Conservation (phyloP, 2,329 filamentous ascomycete species). For the Colletotrichum incanum region DNA sequence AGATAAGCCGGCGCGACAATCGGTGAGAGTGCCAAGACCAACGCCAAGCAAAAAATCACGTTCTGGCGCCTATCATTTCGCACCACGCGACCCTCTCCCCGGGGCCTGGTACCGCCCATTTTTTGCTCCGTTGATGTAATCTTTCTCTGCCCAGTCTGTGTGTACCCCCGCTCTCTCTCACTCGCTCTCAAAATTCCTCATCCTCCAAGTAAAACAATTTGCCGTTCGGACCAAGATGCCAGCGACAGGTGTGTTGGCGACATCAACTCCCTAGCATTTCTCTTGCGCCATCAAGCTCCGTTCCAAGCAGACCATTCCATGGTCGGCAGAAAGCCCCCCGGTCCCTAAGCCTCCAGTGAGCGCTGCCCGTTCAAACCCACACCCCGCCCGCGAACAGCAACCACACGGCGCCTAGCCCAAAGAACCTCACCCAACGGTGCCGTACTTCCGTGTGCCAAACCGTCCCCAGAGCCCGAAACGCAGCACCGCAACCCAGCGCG, state of each 20-base stretch:
- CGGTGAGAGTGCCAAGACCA: slow-evolving; percentile 36
- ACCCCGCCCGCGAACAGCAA: slow-evolving; percentile 22
- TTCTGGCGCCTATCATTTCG: slow-evolving; percentile 35
- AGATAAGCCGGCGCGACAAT: slow-evolving; percentile 1
- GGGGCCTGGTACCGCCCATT: slow-evolving; percentile 1
- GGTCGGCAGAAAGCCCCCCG: slow-evolving; percentile 2
- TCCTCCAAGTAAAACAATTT: neutral
- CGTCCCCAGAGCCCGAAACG: neutral
- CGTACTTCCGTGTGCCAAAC: slow-evolving; percentile 20
- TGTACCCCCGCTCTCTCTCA: neutral
- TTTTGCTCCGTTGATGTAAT: slow-evolving; percentile 41
- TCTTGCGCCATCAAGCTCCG: neutral
- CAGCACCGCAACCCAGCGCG: neutral
- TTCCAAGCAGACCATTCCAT: neutral
- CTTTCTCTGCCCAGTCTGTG: neutral
- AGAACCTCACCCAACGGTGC: slow-evolving; percentile 17
- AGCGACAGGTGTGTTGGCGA: slow-evolving; percentile 1
- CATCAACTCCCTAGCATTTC: neutral
- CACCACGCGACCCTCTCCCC: slow-evolving; percentile 40
- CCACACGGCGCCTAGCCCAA: slow-evolving; percentile 18
- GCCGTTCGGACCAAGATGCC: neutral
- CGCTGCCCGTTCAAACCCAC: slow-evolving; percentile 10
- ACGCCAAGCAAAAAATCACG: slow-evolving; percentile 26
- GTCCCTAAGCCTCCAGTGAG: slow-evolving; percentile 3
- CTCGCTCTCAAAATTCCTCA: neutral